phyloP scores from a whole-genome alignment of 2,329 filamentous ascomycete species.

The Diaporthe aspalathi region DNA sequence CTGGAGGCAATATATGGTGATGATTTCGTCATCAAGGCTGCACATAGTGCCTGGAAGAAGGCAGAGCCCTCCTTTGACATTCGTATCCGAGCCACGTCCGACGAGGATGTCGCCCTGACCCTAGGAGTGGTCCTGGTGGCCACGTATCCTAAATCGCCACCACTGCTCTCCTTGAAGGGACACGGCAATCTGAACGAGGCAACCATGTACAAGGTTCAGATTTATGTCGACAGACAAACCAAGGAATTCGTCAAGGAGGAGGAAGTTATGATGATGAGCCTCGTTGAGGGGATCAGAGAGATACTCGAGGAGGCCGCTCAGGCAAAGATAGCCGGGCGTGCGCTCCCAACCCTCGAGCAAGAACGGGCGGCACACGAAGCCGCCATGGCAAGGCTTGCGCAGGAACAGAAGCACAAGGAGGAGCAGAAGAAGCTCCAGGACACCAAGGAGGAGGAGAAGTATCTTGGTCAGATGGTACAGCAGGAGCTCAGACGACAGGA shows the following conservation, averaged over 20 bases:
- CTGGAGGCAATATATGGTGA: conserved; percentile 90
- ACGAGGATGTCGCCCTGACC: conserved; percentile 76
- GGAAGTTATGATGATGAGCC: conserved; percentile 71
- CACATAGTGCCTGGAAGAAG: conserved; percentile 88
- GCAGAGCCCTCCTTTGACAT: conserved; percentile 87
- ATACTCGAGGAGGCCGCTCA: conserved; percentile 89
- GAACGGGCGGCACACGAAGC: conserved; percentile 88
- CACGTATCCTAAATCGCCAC: conserved; percentile 89
- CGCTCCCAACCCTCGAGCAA: conserved; percentile 87
- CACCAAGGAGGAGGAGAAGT: conserved; percentile 74
- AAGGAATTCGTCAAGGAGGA: conserved; percentile 63
- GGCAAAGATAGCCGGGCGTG: conserved; percentile 77
- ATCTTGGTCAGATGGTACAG: conserved; percentile 77
- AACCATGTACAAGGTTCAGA: conserved; percentile 77
- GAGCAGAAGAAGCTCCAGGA: conserved; percentile 66
- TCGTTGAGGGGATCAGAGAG: conserved; percentile 77
- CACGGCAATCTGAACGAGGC: conserved; percentile 74
- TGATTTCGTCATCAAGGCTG: conserved; percentile 81
- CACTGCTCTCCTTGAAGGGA: conserved; percentile 76
- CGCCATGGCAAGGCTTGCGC: conserved; percentile 70
- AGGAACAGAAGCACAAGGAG: conserved; percentile 65
- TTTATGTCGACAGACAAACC: conserved; percentile 69
- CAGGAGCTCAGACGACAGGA: conserved; percentile 77
- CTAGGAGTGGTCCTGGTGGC: conserved; percentile 86
- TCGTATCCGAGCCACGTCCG: conserved; percentile 77